Evolutionary conservation across 495 filamentous ascomycete species (phyloP).

Genomic region (Mytilinidion resinicola): DNA sequence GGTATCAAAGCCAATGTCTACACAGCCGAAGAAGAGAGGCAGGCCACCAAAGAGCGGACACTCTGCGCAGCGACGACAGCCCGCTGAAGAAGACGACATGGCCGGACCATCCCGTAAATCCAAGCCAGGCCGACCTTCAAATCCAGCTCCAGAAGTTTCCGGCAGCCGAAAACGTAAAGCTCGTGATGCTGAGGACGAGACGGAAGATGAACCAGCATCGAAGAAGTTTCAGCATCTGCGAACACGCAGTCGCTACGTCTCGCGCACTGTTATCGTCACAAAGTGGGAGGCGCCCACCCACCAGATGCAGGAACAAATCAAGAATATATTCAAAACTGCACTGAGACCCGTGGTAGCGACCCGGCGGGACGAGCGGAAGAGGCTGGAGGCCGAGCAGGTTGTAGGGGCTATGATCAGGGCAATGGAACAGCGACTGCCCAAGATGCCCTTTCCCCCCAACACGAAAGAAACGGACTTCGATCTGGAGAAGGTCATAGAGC

Average conservation of each 20-base stretch:
- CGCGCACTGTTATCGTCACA: constrained; percentile 50
- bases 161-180: neutral
- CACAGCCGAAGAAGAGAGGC: too few species aligned
- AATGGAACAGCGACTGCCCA: constrained; percentile 46
- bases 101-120: too few species aligned
- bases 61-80: too few species aligned
- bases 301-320: constrained; percentile 46
- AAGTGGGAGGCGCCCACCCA: constrained; percentile 55
- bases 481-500: constrained; percentile 52
- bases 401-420: constrained; percentile 45
- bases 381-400: constrained; percentile 50
- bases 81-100: too few species aligned
- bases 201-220: neutral
- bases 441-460: constrained; percentile 55
- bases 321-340: constrained; percentile 47
- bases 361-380: constrained; percentile 49
- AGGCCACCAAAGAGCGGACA: too few species aligned
- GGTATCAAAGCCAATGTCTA: too few species aligned
- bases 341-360: constrained; percentile 52
- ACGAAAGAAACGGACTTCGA: constrained; percentile 54
- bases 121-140: too few species aligned
- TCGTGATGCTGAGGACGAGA: neutral
- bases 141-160: neutral
- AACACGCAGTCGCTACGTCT: constrained; percentile 46
- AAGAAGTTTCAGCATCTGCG: constrained; percentile 34